Percentiles rank a stretch among this genome's conserved stretches.
Conservation (phyloP, 495 filamentous ascomycete species). For the Neurospora terricola region DNA sequence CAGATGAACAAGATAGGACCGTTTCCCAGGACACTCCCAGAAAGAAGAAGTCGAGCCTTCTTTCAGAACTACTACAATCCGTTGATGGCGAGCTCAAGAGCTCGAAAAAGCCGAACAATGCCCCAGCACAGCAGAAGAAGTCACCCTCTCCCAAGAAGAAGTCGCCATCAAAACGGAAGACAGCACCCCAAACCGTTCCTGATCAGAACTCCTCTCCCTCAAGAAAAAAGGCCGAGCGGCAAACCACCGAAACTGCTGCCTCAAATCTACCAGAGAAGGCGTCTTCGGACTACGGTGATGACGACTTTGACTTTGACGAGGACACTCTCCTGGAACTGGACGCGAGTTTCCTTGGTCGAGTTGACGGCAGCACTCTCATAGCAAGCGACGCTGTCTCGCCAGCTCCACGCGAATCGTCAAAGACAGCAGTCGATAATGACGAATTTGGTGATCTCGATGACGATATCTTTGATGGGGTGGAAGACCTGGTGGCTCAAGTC, state of each 20-base stretch:
- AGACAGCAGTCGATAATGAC: conserved; percentile 5
- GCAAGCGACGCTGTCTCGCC: conserved; percentile 29
- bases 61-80: conserved; percentile 33
- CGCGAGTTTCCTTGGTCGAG: conserved; percentile 31
- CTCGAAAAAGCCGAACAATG: conserved; percentile 14
- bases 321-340: conserved; percentile 43
- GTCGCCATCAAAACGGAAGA: neutral
- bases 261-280: conserved; percentile 15
- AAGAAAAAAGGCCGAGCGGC: neutral
- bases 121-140: conserved; percentile 10
- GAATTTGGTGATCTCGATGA: conserved; percentile 54
- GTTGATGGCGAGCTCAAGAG: conserved; percentile 31
- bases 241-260: neutral
- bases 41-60: conserved; percentile 40
- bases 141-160: conserved; percentile 24
- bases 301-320: conserved; percentile 40
- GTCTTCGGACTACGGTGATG: conserved; percentile 37
- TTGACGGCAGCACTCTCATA: conserved; percentile 41
- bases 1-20: conserved; percentile 6
- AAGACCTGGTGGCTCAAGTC: conserved; percentile 45
- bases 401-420: neutral
- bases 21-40: conserved; percentile 11
- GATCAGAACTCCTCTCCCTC: neutral
- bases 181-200: neutral
- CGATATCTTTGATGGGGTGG: conserved; percentile 49